Conservation (phyloP, 176 grass and related monocot genomes). For the Ensete ventricosum region DNA sequence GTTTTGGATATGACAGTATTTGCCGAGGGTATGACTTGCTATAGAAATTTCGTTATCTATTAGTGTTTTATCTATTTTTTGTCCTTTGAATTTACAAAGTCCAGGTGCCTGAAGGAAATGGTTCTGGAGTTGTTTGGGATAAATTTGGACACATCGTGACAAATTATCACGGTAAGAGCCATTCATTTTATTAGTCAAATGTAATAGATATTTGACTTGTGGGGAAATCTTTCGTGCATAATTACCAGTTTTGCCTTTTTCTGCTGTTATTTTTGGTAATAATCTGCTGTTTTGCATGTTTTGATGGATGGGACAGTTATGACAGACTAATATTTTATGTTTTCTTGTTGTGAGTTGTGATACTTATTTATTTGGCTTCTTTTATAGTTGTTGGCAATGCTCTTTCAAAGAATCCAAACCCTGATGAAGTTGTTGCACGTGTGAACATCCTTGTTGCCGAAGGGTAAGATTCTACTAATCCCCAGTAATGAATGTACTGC, state of each 20-base stretch:
- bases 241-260: background rate
- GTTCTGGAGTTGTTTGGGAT: conserved; percentile 96
- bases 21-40: background rate
- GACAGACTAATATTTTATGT: background rate
- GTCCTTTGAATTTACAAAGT: conserved; percentile 10
- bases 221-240: background rate
- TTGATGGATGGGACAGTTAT: conserved; percentile 5
- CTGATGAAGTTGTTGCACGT: conserved; percentile 79
- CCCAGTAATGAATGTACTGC: background rate
- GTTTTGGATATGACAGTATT: background rate
- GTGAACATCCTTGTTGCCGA: conserved; percentile 88
- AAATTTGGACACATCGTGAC: conserved; percentile 80
- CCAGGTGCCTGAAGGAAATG: conserved; percentile 97
- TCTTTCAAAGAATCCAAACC: conserved; percentile 72
- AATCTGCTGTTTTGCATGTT: background rate
- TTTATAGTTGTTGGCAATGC: conserved; percentile 79
- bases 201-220: background rate
- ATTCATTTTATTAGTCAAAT: background rate
- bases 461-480: conserved; percentile 38
- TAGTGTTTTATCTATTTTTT: conserved; percentile 20
- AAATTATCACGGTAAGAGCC: conserved; percentile 89
- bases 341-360: background rate
- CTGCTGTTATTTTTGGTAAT: too few species aligned
- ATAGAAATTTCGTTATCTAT: conserved; percentile 11
- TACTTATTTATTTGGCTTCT: background rate